Conservation (phyloP, 169 alveolate genomes). For the Plasmodium berghei region DNA sequence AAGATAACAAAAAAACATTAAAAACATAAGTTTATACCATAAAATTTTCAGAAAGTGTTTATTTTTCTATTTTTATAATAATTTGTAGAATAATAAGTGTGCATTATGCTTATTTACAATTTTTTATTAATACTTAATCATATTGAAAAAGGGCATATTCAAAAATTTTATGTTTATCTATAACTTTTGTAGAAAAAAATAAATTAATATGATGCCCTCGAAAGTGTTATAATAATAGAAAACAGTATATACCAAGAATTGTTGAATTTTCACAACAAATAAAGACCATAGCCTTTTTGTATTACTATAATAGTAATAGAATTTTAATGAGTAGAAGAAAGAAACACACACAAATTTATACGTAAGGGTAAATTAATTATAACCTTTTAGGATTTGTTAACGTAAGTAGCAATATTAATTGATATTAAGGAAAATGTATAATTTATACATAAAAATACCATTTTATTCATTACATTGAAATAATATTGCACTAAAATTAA, state of each 20-base stretch:
- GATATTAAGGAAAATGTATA: slow-evolving; percentile 5
- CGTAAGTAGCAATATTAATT: neutral
- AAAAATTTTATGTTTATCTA: slow-evolving; percentile 2
- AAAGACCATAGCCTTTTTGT: neutral
- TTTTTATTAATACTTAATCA: slow-evolving; percentile 12
- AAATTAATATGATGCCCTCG: neutral
- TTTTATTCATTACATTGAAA: slow-evolving; percentile 19
- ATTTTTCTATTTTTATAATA: slow-evolving; percentile 11
- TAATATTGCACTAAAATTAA: slow-evolving; percentile 1
- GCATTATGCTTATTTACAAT: slow-evolving; percentile 36
- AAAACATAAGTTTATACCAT: neutral
- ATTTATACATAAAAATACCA: neutral
- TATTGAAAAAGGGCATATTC: slow-evolving; percentile 7
- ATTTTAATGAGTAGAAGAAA: slow-evolving; percentile 13
- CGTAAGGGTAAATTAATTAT: neutral
- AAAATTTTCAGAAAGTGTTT: slow-evolving; percentile 32
- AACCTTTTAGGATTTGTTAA: neutral
- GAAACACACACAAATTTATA: slow-evolving; percentile 18
- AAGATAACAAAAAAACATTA: slow-evolving; percentile 9
- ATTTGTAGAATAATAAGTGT: slow-evolving; percentile 37
- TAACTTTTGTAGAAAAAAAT: slow-evolving; percentile 10
- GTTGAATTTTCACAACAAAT: slow-evolving; percentile 11
- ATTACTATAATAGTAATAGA: slow-evolving; percentile 6
- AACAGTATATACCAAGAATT: slow-evolving; percentile 2
- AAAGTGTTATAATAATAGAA: slow-evolving; percentile 2